These are phyloP conservation scores for Coemansia sp. DNA, from an alignment of 192 early-diverging fungal genomes.

Conservation along the genomic window DNA sequence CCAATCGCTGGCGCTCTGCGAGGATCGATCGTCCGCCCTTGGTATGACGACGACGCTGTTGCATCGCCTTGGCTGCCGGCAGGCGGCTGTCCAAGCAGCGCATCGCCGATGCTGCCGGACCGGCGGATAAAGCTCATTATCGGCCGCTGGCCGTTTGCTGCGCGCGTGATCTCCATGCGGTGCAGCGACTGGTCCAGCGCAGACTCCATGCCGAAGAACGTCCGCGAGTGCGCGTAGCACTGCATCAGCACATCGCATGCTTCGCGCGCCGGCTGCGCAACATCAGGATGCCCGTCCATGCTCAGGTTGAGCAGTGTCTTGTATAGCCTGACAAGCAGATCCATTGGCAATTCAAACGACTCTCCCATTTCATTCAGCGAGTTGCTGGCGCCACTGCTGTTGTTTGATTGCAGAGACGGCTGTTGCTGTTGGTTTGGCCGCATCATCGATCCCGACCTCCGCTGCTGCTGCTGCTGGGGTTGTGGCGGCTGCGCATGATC, in stretches of 20 bases:
- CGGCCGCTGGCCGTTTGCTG: constrained; percentile 33
- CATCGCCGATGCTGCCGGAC: constrained; percentile 34
- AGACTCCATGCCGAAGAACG: constrained; percentile 33
- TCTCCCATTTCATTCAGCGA: constrained; percentile 12
- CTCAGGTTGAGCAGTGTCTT: constrained; percentile 82
- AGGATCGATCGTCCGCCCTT: not conserved
- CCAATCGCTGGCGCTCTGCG: not conserved
- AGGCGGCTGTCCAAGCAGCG: constrained; percentile 29
- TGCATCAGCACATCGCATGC: constrained; percentile 72
- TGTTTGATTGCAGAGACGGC: not conserved
- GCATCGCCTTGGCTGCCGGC: not conserved
- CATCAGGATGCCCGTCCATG: constrained; percentile 80
- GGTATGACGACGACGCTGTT: constrained; percentile 1
- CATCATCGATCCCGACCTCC: not conserved
- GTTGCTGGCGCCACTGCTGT: not conserved
- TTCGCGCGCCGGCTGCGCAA: constrained; percentile 66
- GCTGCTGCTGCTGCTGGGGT: not conserved
- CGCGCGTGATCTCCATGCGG: constrained; percentile 37
- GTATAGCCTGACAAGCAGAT: constrained; percentile 66
- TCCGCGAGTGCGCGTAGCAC: constrained; percentile 49
- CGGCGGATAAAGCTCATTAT: constrained; percentile 27
- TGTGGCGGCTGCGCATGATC: constrained; percentile 15
- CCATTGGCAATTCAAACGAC: constrained; percentile 29
- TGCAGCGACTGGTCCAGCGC: constrained; percentile 47
- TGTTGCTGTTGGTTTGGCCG: constrained; percentile 1